phyloP scores from a whole-genome alignment of 345 rosid species.

The Linum lewisii region DNA sequence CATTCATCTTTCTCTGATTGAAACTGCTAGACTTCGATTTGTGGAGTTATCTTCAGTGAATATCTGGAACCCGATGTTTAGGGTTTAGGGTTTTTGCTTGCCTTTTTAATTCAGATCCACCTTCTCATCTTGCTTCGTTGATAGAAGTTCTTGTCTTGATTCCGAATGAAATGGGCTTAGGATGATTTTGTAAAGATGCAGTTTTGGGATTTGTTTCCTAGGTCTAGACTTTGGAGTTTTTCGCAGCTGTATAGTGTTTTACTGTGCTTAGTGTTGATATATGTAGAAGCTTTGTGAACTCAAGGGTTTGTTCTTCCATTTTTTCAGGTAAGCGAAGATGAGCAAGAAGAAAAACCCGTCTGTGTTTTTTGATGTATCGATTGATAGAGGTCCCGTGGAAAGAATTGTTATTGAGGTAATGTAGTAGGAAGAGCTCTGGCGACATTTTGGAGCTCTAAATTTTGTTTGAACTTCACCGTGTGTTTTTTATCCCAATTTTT shows the following conservation, averaged over 20 bases:
- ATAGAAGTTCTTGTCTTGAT: background rate
- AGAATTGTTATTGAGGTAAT: slow-evolving; percentile 79
- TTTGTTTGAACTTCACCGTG: background rate
- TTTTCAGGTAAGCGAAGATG: slow-evolving; percentile 28
- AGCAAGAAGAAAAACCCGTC: slow-evolving; percentile 65
- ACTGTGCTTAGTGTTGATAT: no score
- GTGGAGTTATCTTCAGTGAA: background rate
- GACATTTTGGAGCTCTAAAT: background rate
- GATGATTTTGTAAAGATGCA: background rate
- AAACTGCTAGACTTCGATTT: no score
- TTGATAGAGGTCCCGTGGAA: slow-evolving; percentile 56
- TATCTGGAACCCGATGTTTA: background rate
- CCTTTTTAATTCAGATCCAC: background rate
- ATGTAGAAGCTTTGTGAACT: background rate
- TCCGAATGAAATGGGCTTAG: background rate
- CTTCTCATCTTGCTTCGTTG: background rate
- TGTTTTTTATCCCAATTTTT: no score
- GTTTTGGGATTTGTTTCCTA: background rate
- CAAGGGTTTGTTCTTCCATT: background rate
- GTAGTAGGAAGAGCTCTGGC: background rate
- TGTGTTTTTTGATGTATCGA: slow-evolving; percentile 67
- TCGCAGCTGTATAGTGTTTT: background rate
- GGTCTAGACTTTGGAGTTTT: no score
- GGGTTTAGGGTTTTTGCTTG: slow-evolving; percentile 1
- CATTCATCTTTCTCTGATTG: no score